Base-by-base conservation (phyloP, 2,329 filamentous ascomycete species). In the Trichoderma polysporum region DNA sequence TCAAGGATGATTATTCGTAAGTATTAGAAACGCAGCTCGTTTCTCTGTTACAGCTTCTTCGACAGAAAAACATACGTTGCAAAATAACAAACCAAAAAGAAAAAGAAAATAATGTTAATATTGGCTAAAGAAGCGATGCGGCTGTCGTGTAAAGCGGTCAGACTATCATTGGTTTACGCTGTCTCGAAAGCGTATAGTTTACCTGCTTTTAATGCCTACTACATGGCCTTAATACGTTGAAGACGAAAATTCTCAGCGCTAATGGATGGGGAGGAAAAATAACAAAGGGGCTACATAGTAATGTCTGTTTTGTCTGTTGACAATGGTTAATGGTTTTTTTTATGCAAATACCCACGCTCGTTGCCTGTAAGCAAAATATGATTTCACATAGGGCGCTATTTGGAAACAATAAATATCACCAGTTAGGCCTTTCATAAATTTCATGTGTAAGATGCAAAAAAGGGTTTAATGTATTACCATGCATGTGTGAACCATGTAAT, bases 1-100 rank as follows among this genome's bases (percentile, higher is more conserved):
- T 91, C 72, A 91, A 91, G 84, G 89, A 91, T 29, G 88, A 91
- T 69, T 92, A 91, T 74, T 82, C 84, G 53, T 88, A 81, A 57
- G n/a, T n/a, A n/a, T n/a, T n/a, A n/a, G n/a, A 39, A 2, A 35
- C 25, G 27, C n/a, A 25, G 22, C 19, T 9, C 13, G 2, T 25
- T 12, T 25, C 12, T 31, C 39, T 41, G 10, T 58, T 12, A 41
- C 27, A 5, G 33, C n/a, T 19, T 15, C 19, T 10, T 7, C 1
- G 13, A 17, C 19, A 50, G n/a, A 45, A 6, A 49, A 17, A 19
- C n/a, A n/a, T 19, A 10, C 4, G 39, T 45, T n/a, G 6, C n/a
- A 37, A 17, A 19, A 39, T 19, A 41, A 29, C 19, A 31, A 33
- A n/a, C n/a, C n/a, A 33, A 19, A 15, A 53, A 29, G 1, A 22